A percentile compares a stretch with the other conserved stretches of the same genome.
Evolutionary conservation across 371 early-diverging fungal species (phyloP).

Genomic region (Apophysomyces elegans): DNA sequence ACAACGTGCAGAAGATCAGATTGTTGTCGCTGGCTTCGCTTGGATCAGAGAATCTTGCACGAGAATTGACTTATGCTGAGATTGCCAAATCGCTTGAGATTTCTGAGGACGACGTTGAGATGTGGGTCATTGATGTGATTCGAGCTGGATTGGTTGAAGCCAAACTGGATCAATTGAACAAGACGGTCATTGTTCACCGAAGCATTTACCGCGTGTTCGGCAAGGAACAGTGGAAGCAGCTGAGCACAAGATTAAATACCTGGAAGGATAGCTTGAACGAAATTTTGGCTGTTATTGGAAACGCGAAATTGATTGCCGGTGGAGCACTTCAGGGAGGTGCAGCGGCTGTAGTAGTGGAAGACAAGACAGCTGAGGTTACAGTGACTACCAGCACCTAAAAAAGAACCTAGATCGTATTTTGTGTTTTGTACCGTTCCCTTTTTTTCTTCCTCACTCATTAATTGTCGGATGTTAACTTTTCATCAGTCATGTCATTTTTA

Average conservation of each 20-base stretch:
- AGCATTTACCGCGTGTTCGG: slow-evolving; percentile 88
- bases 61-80: slow-evolving; percentile 72
- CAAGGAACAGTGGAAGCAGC: slow-evolving; percentile 78
- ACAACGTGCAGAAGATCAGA: slow-evolving; percentile 80
- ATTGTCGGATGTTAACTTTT: slow-evolving; percentile 1
- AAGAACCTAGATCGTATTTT: background rate
- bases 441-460: slow-evolving; percentile 8
- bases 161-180: slow-evolving; percentile 90
- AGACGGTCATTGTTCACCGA: slow-evolving; percentile 75
- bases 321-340: slow-evolving; percentile 48
- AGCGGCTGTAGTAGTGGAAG: slow-evolving; percentile 43
- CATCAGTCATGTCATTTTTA: slow-evolving; percentile 11
- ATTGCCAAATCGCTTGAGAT: slow-evolving; percentile 80
- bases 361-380: slow-evolving; percentile 30
- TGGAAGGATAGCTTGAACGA: slow-evolving; percentile 85
- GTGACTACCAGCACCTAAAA: slow-evolving; percentile 15
- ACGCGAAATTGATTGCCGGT: slow-evolving; percentile 77
- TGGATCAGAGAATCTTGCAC: slow-evolving; percentile 73
- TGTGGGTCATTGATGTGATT: slow-evolving; percentile 93
- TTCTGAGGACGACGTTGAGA: slow-evolving; percentile 82
- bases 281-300: slow-evolving; percentile 80
- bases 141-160: slow-evolving; percentile 93
- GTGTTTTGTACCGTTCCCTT: slow-evolving; percentile 11
- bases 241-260: slow-evolving; percentile 69
- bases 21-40: slow-evolving; percentile 84